A percentile compares a stretch with the other conserved stretches of the same genome.
phyloP scores from a whole-genome alignment of 352 stramenopile genomes.

The Aphanomyces invadans region DNA sequence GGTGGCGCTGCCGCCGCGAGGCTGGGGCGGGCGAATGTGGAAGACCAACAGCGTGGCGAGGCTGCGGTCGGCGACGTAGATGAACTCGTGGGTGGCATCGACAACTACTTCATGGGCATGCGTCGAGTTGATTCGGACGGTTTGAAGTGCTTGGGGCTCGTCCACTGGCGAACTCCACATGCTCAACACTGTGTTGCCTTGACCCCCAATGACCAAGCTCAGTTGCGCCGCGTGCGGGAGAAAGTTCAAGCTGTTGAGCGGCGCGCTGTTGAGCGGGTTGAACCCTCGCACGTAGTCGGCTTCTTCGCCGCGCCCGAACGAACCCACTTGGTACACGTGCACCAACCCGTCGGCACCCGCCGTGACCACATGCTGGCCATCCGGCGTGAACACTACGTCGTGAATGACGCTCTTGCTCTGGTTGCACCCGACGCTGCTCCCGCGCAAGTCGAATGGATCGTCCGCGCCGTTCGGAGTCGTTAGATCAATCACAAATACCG shows the following conservation, averaged over 20 bases:
- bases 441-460: conserved; percentile 49
- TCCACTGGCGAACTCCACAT: conserved; percentile 51
- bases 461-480: conserved; percentile 29
- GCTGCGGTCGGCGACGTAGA: conserved; percentile 68
- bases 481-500: conserved; percentile 57
- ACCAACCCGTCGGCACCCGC: conserved; percentile 69
- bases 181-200: conserved; percentile 54
- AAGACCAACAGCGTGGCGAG: conserved; percentile 59
- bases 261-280: conserved; percentile 60
- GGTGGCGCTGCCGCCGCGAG: conserved; percentile 34
- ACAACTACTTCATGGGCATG: conserved; percentile 53
- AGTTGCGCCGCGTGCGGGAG: conserved; percentile 42
- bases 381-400: conserved; percentile 63
- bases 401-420: conserved; percentile 67
- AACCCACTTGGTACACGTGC: conserved; percentile 64
- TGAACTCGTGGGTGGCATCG: conserved; percentile 58
- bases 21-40: conserved; percentile 41
- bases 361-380: conserved; percentile 49
- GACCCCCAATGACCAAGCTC: conserved; percentile 59
- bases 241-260: conserved; percentile 66
- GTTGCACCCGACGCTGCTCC: conserved; percentile 58
- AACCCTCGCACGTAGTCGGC: conserved; percentile 71
- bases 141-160: conserved; percentile 54
- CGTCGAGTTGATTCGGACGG: conserved; percentile 40
- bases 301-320: conserved; percentile 37